These are phyloP conservation scores for Candida albicans DNA, from an alignment of 1,139 yeast species.

Conservation along the genomic window DNA sequence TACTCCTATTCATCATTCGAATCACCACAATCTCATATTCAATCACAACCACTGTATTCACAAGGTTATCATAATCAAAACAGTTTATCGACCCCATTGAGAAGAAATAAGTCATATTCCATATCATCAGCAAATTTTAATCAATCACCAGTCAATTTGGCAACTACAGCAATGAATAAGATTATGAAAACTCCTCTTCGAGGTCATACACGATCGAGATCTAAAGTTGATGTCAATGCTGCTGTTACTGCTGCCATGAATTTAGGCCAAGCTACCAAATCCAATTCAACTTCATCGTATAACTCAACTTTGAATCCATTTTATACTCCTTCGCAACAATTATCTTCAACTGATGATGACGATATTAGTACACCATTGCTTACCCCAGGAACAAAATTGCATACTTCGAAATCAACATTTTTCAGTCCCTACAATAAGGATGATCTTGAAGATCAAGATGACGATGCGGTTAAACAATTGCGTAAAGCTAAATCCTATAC, in stretches of 20 bases:
- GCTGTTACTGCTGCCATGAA: constrained; percentile 14
- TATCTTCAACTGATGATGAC: constrained; percentile 36
- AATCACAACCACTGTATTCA: constrained; percentile 12
- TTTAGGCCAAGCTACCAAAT: constrained; percentile 19
- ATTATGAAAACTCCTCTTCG: constrained; percentile 33
- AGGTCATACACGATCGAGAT: constrained; percentile 43
- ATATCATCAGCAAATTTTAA: constrained; percentile 19
- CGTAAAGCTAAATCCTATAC: constrained; percentile 40
- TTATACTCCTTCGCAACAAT: constrained; percentile 43
- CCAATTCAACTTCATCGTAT: constrained; percentile 18
- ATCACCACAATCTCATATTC: constrained; percentile 18
- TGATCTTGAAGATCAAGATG: constrained; percentile 34
- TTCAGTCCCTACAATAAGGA: constrained; percentile 14
- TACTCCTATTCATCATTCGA: constrained; percentile 43
- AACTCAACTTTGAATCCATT: constrained; percentile 38
- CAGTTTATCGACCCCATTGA: constrained; percentile 30
- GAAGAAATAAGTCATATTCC: constrained; percentile 35
- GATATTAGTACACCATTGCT: constrained; percentile 37
- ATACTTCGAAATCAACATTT: constrained; percentile 11
- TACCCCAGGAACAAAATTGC: constrained; percentile 21
- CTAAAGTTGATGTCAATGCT: constrained; percentile 35
- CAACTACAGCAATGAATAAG: constrained; percentile 18
- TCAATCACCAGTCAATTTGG: constrained; percentile 25
- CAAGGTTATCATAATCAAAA: constrained; percentile 16
- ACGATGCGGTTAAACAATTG: constrained; percentile 46